Evolutionary conservation across 148 eudicot species (phyloP).

Genomic region (Salicornia ramosissima): DNA sequence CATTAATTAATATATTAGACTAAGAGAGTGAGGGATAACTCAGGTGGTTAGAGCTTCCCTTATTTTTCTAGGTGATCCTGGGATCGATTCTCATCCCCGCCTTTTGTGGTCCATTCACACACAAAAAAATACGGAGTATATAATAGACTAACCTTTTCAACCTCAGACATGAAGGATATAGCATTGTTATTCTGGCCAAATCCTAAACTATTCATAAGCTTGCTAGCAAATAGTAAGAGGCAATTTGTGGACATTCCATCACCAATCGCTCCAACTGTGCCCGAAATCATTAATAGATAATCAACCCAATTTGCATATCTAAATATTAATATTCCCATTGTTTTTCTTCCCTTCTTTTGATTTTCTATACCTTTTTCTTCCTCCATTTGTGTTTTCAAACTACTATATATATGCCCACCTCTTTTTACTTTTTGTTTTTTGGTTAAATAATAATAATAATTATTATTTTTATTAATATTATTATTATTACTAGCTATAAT

Average conservation of each 20-base stretch:
- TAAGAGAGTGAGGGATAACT: too few species aligned
- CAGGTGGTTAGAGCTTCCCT: too few species aligned
- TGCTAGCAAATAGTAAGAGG: slow-evolving; percentile 63
- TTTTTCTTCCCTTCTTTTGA: slow-evolving; percentile 22
- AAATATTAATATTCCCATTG: slow-evolving; percentile 39
- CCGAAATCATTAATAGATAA: slow-evolving; percentile 55
- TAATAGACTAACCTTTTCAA: slow-evolving; percentile 54
- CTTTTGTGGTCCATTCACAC: too few species aligned
- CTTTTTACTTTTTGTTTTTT: too few species aligned
- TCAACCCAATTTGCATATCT: slow-evolving; percentile 65
- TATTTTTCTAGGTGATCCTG: too few species aligned
- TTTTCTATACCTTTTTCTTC: slow-evolving; percentile 15
- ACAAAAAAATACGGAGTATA: too few species aligned
- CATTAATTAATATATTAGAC: too few species aligned
- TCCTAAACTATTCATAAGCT: slow-evolving; percentile 71
- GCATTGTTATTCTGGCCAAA: slow-evolving; percentile 40
- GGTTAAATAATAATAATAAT: too few species aligned
- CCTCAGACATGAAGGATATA: slow-evolving; percentile 58
- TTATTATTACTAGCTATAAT: not conserved
- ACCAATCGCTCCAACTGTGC: slow-evolving; percentile 83
- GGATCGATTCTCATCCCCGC: too few species aligned
- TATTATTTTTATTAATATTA: not conserved
- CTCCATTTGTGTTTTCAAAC: too few species aligned
- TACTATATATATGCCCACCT: too few species aligned
- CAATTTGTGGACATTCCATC: slow-evolving; percentile 96